Evolutionary conservation across 257 asterid species (phyloP).

Genomic region (Verbena officinalis): DNA sequence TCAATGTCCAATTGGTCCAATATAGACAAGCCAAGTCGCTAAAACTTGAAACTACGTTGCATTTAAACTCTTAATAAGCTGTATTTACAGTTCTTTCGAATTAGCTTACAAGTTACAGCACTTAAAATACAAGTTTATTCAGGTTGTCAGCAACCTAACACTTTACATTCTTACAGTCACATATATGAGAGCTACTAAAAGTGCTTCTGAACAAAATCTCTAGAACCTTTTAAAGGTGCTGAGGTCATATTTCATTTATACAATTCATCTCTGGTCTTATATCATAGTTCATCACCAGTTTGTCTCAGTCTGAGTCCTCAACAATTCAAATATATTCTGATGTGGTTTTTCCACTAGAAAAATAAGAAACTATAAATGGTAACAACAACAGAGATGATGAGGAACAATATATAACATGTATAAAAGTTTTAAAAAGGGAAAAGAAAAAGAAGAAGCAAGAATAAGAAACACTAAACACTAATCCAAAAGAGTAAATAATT

Average conservation of each 20-base stretch:
- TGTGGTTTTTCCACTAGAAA: background rate
- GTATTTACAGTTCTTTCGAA: background rate
- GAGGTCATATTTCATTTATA: background rate
- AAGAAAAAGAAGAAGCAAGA: background rate
- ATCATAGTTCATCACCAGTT: background rate
- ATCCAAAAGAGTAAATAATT: background rate
- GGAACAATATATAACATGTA: background rate
- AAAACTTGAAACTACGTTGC: background rate
- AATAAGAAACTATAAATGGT: background rate
- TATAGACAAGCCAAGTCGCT: background rate
- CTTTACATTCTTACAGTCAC: background rate
- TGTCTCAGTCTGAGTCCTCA: background rate
- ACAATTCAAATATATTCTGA: background rate
- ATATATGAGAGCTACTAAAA: background rate
- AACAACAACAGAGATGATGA: background rate
- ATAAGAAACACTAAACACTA: background rate
- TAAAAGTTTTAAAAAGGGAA: background rate
- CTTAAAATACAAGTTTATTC: background rate
- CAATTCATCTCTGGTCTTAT: background rate
- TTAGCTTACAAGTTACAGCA: background rate
- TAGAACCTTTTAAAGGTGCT: background rate
- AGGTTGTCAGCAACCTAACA: background rate
- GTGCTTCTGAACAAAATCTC: background rate
- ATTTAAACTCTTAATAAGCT: too few species aligned
- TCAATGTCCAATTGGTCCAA: background rate